Evolutionary conservation across 2,329 filamentous ascomycete genomes (phyloP).

Genomic region (Shiraia bambusicola): DNA sequence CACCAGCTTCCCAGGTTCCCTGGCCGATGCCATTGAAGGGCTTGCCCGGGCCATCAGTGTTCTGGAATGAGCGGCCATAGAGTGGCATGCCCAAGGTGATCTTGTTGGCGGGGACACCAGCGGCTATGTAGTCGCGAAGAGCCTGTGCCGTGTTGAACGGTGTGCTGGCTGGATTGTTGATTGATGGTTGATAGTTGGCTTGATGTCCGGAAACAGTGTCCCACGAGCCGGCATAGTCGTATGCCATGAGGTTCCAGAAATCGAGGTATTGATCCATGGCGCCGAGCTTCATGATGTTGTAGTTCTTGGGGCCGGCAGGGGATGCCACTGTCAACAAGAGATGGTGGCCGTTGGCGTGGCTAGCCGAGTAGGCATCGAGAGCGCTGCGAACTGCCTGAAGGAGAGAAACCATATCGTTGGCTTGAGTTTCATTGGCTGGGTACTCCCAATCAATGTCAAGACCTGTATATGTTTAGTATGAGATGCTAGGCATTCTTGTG

Average conservation of each 20-base stretch:
- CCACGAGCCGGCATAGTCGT: constrained; percentile 64
- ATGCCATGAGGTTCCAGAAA: constrained; percentile 73
- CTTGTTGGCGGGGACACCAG: constrained; percentile 36
- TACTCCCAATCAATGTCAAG: constrained; percentile 45
- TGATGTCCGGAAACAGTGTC: constrained; percentile 37
- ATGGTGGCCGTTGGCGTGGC: constrained; percentile 43
- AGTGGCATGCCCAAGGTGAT: constrained; percentile 43
- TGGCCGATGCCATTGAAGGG: constrained; percentile 33
- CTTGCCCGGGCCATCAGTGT: constrained; percentile 39
- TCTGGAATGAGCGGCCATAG: constrained; percentile 39
- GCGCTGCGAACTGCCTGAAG: constrained; percentile 36
- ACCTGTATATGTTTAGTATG: constrained; percentile 11
- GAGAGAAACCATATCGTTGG: constrained; percentile 38
- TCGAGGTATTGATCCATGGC: constrained; percentile 52
- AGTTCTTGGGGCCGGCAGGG: constrained; percentile 48
- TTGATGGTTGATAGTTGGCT: constrained; percentile 34
- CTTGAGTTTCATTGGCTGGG: constrained; percentile 33
- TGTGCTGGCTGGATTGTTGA: constrained; percentile 30
- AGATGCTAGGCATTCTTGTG: not conserved
- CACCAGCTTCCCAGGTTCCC: constrained; percentile 40
- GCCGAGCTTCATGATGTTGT: constrained; percentile 46
- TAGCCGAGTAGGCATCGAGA: constrained; percentile 45
- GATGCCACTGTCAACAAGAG: constrained; percentile 52
- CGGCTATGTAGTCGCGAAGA: constrained; percentile 33
- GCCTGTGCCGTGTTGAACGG: constrained; percentile 39